phyloP scores from a whole-genome alignment of 306 rosid species.

The Sicyos baderoa region DNA sequence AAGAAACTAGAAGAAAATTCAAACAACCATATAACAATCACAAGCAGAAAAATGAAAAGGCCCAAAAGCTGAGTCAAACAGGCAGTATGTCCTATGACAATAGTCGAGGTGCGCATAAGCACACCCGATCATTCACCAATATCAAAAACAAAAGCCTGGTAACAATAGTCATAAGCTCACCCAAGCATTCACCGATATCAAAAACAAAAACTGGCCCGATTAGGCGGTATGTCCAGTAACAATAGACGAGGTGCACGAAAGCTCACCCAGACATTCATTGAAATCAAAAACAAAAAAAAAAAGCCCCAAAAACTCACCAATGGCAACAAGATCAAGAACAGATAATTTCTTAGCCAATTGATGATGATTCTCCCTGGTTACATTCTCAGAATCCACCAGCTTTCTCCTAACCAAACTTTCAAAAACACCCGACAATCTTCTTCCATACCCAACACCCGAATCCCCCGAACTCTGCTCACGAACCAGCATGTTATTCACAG shows the following conservation, averaged over 20 bases:
- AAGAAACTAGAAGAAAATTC: neutral
- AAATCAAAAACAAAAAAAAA: too few relatives aligned
- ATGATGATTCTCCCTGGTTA: slow-evolving; percentile 20
- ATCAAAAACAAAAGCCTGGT: too few relatives aligned
- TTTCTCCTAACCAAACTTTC: slow-evolving; percentile 58
- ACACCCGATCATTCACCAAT: too few relatives aligned
- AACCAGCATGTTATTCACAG: slow-evolving; percentile 1
- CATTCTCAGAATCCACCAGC: slow-evolving; percentile 56
- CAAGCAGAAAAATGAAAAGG: neutral
- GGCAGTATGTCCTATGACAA: too few relatives aligned
- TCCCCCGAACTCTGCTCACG: slow-evolving; percentile 11
- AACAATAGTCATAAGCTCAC: too few relatives aligned
- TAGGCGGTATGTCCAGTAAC: too few relatives aligned
- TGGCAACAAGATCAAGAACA: slow-evolving; percentile 58
- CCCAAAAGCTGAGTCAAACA: neutral
- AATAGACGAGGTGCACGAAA: too few relatives aligned
- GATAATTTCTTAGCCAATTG: slow-evolving; percentile 77
- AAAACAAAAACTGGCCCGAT: too few relatives aligned
- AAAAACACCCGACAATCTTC: slow-evolving; percentile 37
- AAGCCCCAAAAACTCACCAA: slow-evolving; percentile 38
- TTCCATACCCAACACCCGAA: slow-evolving; percentile 13
- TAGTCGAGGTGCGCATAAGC: too few relatives aligned
- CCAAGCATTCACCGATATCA: too few relatives aligned
- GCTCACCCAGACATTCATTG: too few relatives aligned
- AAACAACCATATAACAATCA: slow-evolving; percentile 4